These are phyloP conservation scores for Collybiopsis luxurians DNA, from an alignment of 768 basidiomycete genomes.

Conservation along the genomic window DNA sequence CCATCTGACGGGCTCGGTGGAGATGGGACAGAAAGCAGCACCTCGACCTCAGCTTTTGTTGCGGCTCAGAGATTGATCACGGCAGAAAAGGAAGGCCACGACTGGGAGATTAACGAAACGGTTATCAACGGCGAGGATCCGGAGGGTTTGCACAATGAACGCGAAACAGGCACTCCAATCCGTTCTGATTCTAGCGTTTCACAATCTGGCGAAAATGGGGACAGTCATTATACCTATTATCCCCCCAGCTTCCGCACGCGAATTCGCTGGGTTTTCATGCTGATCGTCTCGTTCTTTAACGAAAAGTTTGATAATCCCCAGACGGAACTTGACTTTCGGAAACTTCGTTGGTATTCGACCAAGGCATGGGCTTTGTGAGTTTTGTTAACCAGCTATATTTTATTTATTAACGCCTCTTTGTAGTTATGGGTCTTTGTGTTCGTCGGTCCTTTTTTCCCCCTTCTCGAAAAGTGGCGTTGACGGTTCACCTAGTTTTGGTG, in stretches of 20 bases:
- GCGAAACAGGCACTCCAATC: not conserved
- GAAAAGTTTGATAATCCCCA: slow-evolving; percentile 2
- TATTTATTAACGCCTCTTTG: not conserved
- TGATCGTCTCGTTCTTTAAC: not conserved
- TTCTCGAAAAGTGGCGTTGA: not conserved
- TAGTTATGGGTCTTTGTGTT: slow-evolving; percentile 7
- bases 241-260: not conserved
- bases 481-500: not conserved
- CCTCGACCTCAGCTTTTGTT: slow-evolving; percentile 7
- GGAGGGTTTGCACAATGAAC: not conserved
- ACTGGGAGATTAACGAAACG: slow-evolving; percentile 4
- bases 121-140: not conserved
- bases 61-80: slow-evolving; percentile 1
- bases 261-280: not conserved
- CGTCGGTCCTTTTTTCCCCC: not conserved
- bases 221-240: not conserved
- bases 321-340: slow-evolving; percentile 2
- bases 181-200: not conserved
- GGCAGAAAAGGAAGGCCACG: slow-evolving; percentile 6
- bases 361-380: slow-evolving; percentile 10
- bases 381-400: no score
- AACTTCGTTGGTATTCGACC: slow-evolving; percentile 6
- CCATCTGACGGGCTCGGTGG: slow-evolving; percentile 3
- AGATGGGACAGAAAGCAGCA: slow-evolving; percentile 2
- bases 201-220: not conserved